These are phyloP conservation scores for Boechera divaricarpa DNA, from an alignment of 345 rosid genomes.

Conservation along the genomic window DNA sequence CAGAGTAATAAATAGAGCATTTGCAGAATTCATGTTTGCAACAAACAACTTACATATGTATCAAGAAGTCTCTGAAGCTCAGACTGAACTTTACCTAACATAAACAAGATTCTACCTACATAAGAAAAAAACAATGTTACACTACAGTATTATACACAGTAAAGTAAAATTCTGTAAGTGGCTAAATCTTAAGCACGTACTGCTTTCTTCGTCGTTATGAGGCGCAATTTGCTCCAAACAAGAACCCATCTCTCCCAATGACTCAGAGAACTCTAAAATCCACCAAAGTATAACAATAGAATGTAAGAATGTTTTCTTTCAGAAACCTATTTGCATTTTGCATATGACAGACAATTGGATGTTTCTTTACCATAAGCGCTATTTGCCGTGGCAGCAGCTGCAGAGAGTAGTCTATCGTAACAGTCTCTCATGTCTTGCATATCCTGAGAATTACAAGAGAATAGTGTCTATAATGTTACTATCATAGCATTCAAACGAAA, in stretches of 20 bases:
- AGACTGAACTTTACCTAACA: conserved; percentile 83
- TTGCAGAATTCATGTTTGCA: background rate
- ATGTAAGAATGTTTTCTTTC: background rate
- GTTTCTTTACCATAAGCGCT: conserved; percentile 78
- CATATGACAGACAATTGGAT: background rate
- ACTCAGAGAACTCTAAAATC: conserved; percentile 88
- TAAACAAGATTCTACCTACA: conserved; percentile 71
- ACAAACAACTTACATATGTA: conserved; percentile 74
- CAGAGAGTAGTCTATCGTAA: conserved; percentile 94
- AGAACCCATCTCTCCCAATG: conserved; percentile 90
- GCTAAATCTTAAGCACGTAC: conserved; percentile 49
- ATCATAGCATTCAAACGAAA: conserved; percentile 19
- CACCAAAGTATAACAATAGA: background rate
- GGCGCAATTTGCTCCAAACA: conserved; percentile 81
- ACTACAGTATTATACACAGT: conserved; percentile 5
- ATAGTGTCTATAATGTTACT: background rate
- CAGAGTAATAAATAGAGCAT: background rate
- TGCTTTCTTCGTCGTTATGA: conserved; percentile 72
- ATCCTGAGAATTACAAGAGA: conserved; percentile 52
- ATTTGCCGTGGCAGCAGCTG: conserved; percentile 93
- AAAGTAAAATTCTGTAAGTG: background rate
- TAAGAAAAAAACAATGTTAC: conserved; percentile 33
- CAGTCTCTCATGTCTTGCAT: conserved; percentile 91
- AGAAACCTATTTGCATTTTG: conserved; percentile 5
- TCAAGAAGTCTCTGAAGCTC: conserved; percentile 91